Base-by-base conservation (phyloP, 306 rosid genomes). In the Begonia fuchsioides region DNA sequence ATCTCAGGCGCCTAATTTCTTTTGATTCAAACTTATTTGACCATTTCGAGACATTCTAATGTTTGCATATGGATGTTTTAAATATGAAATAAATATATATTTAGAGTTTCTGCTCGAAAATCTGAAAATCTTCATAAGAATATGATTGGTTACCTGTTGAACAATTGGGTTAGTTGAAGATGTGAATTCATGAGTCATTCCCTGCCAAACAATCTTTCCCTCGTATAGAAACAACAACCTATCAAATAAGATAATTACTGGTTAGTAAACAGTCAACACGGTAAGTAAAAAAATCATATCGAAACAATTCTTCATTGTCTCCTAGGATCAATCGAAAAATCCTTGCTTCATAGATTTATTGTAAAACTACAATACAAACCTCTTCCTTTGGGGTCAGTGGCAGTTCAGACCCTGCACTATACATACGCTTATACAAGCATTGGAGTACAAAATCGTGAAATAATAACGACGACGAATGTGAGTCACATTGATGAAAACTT, bases 191-290 rank as follows among this genome's bases (percentile, higher is more conserved):
- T 59, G 71, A 40, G 98, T 92, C 93, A 75, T 79, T 76, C 98
- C 98, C 77, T 92, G 81, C 98, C 98, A 92, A 43, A 92, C 98
- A 75, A 92, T 43, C 78, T 79, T 73, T 13, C 98, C 98, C 63
- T 92, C 81, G 14, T 82, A 63, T 32, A 92, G 76, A 82, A 92
- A 92, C 66, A 92, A 47, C 59, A 92, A 73, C 81, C 98, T 92
- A 63, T 35, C 66, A 39, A 52, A 52, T 51, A 39, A 47, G 64
- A 59, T 15, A 51, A 49, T 43, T 49, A 19, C n/a, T 54, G 46
- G 38, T 56, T 40, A 59, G 58, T 32, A 51, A 35, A 19, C 46
- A 50, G 47, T 15, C 56, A 15, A 3, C 12, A 39, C 46, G 10
- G 48, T 13, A 38, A 44, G 6, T n/a, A n/a, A n/a, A n/a, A n/a